Conservation (phyloP, 306 rosid genomes). For the Vigna trinervia region DNA sequence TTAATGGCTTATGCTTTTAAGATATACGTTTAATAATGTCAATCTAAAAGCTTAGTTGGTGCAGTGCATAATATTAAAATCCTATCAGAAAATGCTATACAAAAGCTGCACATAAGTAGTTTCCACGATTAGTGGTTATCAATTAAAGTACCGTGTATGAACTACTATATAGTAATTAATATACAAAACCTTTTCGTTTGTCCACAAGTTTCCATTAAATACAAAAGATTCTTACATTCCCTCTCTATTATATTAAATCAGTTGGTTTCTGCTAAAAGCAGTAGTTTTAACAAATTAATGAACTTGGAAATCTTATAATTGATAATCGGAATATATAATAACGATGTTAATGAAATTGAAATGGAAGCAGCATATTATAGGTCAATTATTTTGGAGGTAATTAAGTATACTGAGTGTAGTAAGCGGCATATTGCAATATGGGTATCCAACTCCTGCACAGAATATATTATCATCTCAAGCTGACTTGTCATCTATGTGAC, state of each 20-base stretch:
- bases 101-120: conserved; percentile 15
- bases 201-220: background rate
- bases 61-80: conserved; percentile 6
- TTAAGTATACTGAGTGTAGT: background rate
- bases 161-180: background rate
- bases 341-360: no score
- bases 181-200: background rate
- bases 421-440: conserved; percentile 21
- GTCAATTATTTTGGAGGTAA: background rate
- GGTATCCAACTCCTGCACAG: conserved; percentile 21
- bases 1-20: conserved; percentile 32
- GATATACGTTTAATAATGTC: conserved; percentile 21
- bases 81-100: background rate
- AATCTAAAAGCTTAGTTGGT: conserved; percentile 36
- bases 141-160: conserved; percentile 27
- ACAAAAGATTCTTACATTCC: background rate
- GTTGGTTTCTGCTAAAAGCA: no score
- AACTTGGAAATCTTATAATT: no score
- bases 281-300: no score
- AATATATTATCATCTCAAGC: conserved; percentile 6
- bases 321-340: no score
- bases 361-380: no score
- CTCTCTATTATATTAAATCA: background rate
- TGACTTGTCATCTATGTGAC: conserved; percentile 28
- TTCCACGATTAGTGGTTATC: conserved; percentile 42